phyloP scores from a whole-genome alignment of 2,329 filamentous ascomycete genomes.

The Teratosphaeria gauchensis region DNA sequence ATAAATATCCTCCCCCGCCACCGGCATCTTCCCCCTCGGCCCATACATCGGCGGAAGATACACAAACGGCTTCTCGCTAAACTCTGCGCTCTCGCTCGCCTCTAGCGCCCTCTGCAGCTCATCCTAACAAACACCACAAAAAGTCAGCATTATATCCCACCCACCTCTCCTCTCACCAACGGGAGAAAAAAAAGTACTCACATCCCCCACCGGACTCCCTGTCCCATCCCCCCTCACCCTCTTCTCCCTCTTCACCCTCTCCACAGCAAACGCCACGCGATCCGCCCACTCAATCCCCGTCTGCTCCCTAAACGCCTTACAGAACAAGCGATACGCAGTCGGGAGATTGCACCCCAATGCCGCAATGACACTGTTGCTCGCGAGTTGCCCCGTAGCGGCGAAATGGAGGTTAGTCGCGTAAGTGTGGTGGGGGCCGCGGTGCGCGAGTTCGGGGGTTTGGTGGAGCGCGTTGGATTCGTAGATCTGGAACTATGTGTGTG shows the following conservation, averaged over 20 bases:
- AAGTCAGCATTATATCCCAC: too few relatives aligned
- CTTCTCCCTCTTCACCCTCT: slow-evolving; percentile 5
- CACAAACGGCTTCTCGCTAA: slow-evolving; percentile 8
- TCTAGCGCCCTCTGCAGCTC: not conserved
- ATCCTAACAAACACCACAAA: too few relatives aligned
- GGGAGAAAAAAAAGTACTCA: too few relatives aligned
- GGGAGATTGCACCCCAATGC: slow-evolving; percentile 23
- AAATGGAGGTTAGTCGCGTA: slow-evolving; percentile 48
- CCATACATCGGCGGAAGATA: slow-evolving; percentile 15
- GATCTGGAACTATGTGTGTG: slow-evolving; percentile 40
- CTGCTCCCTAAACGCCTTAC: slow-evolving; percentile 30
- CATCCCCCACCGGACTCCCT: not conserved
- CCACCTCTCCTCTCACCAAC: too few relatives aligned
- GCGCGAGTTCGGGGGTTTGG: slow-evolving; percentile 24
- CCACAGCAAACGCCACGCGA: slow-evolving; percentile 21
- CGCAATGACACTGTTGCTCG: slow-evolving; percentile 20
- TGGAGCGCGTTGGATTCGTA: slow-evolving; percentile 56
- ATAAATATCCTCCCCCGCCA: not conserved
- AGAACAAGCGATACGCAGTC: slow-evolving; percentile 29
- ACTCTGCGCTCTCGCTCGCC: not conserved
- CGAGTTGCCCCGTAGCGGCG: slow-evolving; percentile 9
- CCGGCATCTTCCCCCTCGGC: slow-evolving; percentile 10
- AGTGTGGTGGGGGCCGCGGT: slow-evolving; percentile 35
- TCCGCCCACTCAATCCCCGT: slow-evolving; percentile 34
- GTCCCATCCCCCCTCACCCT: not conserved